A percentile compares a stretch with the other conserved stretches of the same genome.
These are phyloP conservation scores for Castanopsis chinensis DNA, from an alignment of 306 rosid species.

Conservation along the genomic window DNA sequence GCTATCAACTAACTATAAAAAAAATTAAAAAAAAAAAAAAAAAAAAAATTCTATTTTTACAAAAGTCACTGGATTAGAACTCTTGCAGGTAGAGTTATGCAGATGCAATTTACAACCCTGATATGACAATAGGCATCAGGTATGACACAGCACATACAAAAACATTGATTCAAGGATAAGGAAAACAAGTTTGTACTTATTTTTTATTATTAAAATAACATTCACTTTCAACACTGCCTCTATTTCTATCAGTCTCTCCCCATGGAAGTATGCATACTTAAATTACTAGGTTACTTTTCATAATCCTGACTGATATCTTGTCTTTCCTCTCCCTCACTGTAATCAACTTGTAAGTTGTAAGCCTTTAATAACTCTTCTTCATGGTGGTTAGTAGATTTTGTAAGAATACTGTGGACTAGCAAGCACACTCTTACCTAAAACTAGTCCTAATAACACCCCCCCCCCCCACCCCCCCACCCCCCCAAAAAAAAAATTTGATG, in stretches of 20 bases:
- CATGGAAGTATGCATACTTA: not conserved
- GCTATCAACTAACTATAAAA: not conserved
- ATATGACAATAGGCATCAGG: not conserved
- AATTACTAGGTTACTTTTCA: conserved; percentile 9
- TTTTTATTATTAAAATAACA: not conserved
- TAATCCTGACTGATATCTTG: not conserved
- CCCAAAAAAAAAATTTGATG: not conserved
- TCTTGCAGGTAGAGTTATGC: not conserved
- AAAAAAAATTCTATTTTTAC: not conserved
- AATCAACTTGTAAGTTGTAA: not conserved
- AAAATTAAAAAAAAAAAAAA: not conserved
- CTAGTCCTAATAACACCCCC: not conserved
- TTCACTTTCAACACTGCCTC: not conserved
- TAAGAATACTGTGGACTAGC: not conserved
- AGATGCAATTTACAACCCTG: not conserved
- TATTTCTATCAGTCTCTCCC: not conserved
- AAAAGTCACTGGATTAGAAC: not conserved
- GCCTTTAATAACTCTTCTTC: not conserved
- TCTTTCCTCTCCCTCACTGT: not conserved
- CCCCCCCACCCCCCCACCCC: no score
- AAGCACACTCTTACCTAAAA: not conserved
- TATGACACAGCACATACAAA: not conserved
- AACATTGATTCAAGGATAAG: not conserved
- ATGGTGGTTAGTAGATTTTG: not conserved
- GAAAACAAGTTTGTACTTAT: not conserved